Evolutionary conservation across 805 yeast genomes (phyloP).

Genomic region (Candida vaughaniae): DNA sequence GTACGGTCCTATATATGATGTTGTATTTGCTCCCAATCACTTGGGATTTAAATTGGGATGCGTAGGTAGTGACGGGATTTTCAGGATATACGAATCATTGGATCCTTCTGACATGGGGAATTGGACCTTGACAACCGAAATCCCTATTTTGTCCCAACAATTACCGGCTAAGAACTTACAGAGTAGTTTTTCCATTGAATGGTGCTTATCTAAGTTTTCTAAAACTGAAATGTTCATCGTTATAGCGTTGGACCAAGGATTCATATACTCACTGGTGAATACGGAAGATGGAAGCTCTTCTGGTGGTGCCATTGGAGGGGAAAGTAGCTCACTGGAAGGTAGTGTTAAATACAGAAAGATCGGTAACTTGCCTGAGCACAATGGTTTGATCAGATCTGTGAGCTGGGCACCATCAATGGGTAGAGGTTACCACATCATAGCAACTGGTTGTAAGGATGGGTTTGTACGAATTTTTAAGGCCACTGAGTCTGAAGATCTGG

Average conservation of each 20-base stretch:
- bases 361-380: slow-evolving; percentile 76
- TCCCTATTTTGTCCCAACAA: slow-evolving; percentile 61
- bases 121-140: slow-evolving; percentile 78
- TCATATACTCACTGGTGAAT: slow-evolving; percentile 50
- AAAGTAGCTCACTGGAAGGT: no score
- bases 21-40: slow-evolving; percentile 86
- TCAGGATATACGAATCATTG: slow-evolving; percentile 81
- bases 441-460: slow-evolving; percentile 97
- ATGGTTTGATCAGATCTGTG: slow-evolving; percentile 81
- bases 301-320: slow-evolving; percentile 9
- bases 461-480: slow-evolving; percentile 81
- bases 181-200: slow-evolving; percentile 78
- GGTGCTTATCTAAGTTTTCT: slow-evolving; percentile 88
- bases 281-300: slow-evolving; percentile 1
- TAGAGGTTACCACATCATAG: slow-evolving; percentile 78
- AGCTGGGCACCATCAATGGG: slow-evolving; percentile 99
- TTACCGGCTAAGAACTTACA: slow-evolving; percentile 76
- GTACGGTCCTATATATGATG: slow-evolving; percentile 84
- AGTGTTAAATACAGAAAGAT: slow-evolving; percentile 43
- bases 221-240: slow-evolving; percentile 74
- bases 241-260: slow-evolving; percentile 84
- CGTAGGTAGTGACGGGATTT: slow-evolving; percentile 84
- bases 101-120: slow-evolving; percentile 85
- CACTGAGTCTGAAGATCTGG: slow-evolving; percentile 39
- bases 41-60: slow-evolving; percentile 80